A percentile compares a stretch with the other conserved stretches of the same genome.
Conservation (phyloP, 352 stramenopile genomes). For the Phytopythium cucurbitacearum region DNA sequence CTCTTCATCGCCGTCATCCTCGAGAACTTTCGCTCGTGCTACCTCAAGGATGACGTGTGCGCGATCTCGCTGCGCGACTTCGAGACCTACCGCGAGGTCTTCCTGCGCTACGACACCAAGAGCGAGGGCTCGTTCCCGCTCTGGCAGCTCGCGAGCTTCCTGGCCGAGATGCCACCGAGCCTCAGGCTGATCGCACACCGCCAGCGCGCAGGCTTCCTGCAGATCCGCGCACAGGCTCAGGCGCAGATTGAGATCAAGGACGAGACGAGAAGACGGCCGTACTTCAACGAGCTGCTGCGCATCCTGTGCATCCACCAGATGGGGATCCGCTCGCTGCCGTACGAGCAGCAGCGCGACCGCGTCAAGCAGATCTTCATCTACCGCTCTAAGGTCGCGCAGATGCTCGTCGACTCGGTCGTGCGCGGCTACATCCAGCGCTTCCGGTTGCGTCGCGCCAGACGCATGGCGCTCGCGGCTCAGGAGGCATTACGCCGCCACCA, state of each 20-base stretch:
- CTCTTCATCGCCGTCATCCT: slow-evolving; percentile 81
- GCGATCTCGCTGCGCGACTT: slow-evolving; percentile 75
- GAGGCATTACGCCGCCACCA: too few species aligned
- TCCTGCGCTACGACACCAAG: slow-evolving; percentile 53
- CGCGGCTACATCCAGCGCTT: slow-evolving; percentile 64
- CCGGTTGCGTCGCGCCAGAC: slow-evolving; percentile 15
- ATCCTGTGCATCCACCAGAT: slow-evolving; percentile 77
- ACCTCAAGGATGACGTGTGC: slow-evolving; percentile 72
- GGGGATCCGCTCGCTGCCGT: slow-evolving; percentile 71
- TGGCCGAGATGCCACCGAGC: slow-evolving; percentile 46
- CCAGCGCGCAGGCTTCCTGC: slow-evolving; percentile 55
- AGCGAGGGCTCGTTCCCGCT: slow-evolving; percentile 55
- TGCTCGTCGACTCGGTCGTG: slow-evolving; percentile 67
- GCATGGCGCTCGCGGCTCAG: too few species aligned
- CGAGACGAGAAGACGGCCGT: slow-evolving; percentile 41
- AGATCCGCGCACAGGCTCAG: slow-evolving; percentile 66
- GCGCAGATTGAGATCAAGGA: slow-evolving; percentile 30
- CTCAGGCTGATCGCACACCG: slow-evolving; percentile 37
- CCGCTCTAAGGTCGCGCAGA: slow-evolving; percentile 64
- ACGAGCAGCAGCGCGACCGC: slow-evolving; percentile 75
- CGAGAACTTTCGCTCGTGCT: slow-evolving; percentile 80
- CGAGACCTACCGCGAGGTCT: slow-evolving; percentile 67
- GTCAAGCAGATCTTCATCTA: slow-evolving; percentile 87
- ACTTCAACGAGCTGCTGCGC: slow-evolving; percentile 76
- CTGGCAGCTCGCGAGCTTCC: slow-evolving; percentile 59